Base-by-base conservation (phyloP, 257 asterid species). In the Solanum medicagineum region DNA sequence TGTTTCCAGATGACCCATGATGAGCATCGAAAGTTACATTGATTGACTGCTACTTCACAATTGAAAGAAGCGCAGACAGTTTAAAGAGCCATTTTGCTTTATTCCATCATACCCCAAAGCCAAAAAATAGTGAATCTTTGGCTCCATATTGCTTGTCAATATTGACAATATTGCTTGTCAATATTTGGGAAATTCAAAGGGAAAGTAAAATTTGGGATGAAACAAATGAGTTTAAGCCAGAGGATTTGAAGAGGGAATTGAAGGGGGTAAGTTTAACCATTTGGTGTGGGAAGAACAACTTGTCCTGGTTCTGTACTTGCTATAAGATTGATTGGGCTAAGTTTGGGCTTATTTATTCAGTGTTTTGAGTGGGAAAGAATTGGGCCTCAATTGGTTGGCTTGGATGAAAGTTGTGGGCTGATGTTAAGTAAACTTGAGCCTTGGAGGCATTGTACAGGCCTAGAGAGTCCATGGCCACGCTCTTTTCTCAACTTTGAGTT, bases 331-430 rank as follows among this genome's bases (percentile, higher is more conserved):
- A 88, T 90, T 87, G 90, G 91, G 11, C 77, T 90, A 81, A 87
- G 70, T 3, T 81, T 93, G 29, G 94, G 93, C 16, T 68, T 62
- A 32, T 79, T 93, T 4, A 75, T 93, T 8, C 93, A 89, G 11
- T 87, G 91, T 86, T 87, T 93, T 42, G 92, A 93, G n/a, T 92
- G 94, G 94, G 83, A 89, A 55, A 90, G 90, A 62, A 84, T 83
- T 53, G 88, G 92, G 4, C 19, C 8, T 8, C 87, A 54, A 19
- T 81, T 86, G 45, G 80, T 90, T 24, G 86, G 89, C 56, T 7
- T 90, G 85, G 80, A 74, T 7, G 90, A 87, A 54, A 81, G 22
- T 8, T 44, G 11, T 17, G 93, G 95, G 45, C 53, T 86, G 2
- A 86, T 93, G 2, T 66, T 91, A 84, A 87, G 88, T 1, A 88